Percentiles rank a stretch among this genome's conserved stretches.
phyloP scores from a whole-genome alignment of 192 early-diverging fungal genomes.

The Dissophora ornata region DNA sequence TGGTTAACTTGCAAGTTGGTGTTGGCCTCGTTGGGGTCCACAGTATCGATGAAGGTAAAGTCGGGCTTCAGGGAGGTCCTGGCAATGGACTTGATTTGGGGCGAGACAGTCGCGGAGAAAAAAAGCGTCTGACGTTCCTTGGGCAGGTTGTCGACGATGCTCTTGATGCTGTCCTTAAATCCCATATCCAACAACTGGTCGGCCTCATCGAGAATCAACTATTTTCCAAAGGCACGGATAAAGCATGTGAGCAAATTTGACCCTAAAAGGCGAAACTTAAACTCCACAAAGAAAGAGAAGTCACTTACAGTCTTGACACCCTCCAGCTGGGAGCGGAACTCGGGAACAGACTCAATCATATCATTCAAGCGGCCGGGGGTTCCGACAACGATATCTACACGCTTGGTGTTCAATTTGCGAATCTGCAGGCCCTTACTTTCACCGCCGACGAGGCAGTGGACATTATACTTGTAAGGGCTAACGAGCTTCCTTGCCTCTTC shows the following conservation, averaged over 20 bases:
- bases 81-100: conserved; percentile 76
- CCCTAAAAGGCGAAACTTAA: no score
- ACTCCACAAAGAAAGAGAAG: background rate
- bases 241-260: background rate
- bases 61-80: conserved; percentile 68
- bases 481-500: conserved; percentile 77
- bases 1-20: conserved; percentile 86
- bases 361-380: conserved; percentile 95
- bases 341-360: conserved; percentile 65
- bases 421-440: conserved; percentile 71
- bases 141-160: conserved; percentile 72
- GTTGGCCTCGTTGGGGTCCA: conserved; percentile 85
- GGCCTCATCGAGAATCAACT: conserved; percentile 93
- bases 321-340: conserved; percentile 62
- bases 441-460: conserved; percentile 84
- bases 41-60: conserved; percentile 74
- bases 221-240: background rate
- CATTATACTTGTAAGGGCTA: conserved; percentile 66
- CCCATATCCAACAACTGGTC: conserved; percentile 96
- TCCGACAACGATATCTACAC: conserved; percentile 90
- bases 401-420: conserved; percentile 53
- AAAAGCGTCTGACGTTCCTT: conserved; percentile 86
- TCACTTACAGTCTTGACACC: conserved; percentile 63
- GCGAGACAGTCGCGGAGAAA: conserved; percentile 92
- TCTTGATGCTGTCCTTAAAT: conserved; percentile 86